phyloP scores from a whole-genome alignment of 768 basidiomycete species.

The Mycena leptocephala region DNA sequence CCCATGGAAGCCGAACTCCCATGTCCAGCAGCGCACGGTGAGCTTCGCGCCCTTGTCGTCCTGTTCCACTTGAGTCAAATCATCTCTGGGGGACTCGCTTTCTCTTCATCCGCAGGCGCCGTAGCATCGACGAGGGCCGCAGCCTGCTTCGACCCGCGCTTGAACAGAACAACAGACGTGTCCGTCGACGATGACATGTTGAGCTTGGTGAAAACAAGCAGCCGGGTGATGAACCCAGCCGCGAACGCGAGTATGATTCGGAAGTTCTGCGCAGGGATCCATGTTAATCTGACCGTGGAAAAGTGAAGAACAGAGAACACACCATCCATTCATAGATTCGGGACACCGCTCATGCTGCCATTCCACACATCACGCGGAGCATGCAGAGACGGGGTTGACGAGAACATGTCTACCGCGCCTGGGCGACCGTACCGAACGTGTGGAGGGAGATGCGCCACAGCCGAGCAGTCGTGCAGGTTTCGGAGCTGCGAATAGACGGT shows the following conservation, averaged over 20 bases:
- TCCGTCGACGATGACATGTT: slow-evolving; percentile 58
- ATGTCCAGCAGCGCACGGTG: slow-evolving; percentile 49
- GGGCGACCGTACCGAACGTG: slow-evolving; percentile 80
- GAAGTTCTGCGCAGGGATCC: slow-evolving; percentile 72
- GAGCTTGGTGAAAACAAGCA: slow-evolving; percentile 75
- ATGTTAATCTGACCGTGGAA: no score
- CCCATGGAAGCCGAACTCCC: slow-evolving; percentile 39
- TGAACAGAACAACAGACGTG: slow-evolving; percentile 72
- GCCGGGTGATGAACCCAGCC: slow-evolving; percentile 66
- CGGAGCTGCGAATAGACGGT: no score
- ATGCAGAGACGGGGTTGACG: slow-evolving; percentile 65
- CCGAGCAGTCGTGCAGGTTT: no score
- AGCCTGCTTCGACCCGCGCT: slow-evolving; percentile 63
- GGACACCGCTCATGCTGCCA: slow-evolving; percentile 55
- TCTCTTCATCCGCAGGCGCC: slow-evolving; percentile 41
- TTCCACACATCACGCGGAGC: slow-evolving; percentile 64
- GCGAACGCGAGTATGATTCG: slow-evolving; percentile 82
- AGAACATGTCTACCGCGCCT: slow-evolving; percentile 71
- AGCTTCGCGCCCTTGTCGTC: no score
- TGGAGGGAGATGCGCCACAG: slow-evolving; percentile 82
- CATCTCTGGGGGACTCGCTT: no score
- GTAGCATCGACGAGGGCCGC: slow-evolving; percentile 19
- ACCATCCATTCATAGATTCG: no score
- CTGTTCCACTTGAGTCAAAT: no score
- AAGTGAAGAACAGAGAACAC: no score